Conservation (phyloP, 768 basidiomycete genomes). For the Collybia sordida region DNA sequence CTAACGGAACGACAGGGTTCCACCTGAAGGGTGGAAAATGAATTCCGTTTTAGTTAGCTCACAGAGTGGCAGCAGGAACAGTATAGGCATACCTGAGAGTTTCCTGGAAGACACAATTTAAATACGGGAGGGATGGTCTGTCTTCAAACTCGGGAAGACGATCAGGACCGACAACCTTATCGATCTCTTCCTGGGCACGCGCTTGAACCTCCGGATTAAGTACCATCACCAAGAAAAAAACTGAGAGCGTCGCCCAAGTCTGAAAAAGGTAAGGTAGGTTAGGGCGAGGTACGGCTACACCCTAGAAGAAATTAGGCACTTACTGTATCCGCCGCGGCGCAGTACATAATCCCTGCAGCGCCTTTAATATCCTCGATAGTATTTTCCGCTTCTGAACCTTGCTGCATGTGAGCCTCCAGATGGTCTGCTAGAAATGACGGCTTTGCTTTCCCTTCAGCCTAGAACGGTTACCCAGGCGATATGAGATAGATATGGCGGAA, state of each 20-base stretch:
- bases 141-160: constrained; percentile 25
- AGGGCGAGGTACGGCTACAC: background rate
- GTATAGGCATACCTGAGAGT: constrained; percentile 5
- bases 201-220: constrained; percentile 22
- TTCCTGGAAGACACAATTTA: constrained; percentile 15
- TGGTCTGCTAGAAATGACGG: constrained; percentile 14
- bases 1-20: constrained; percentile 5
- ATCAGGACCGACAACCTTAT: constrained; percentile 19
- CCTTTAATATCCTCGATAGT: constrained; percentile 8
- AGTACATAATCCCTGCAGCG: constrained; percentile 8
- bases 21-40: constrained; percentile 12
- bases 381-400: background rate
- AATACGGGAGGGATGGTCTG: constrained; percentile 17
- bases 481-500: background rate
- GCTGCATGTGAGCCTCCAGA: constrained; percentile 6
- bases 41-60: too few species aligned
- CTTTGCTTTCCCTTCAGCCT: constrained; percentile 10
- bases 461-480: background rate
- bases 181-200: constrained; percentile 28
- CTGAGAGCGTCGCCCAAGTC: constrained; percentile 17
- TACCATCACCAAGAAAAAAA: constrained; percentile 26
- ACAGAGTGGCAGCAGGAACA: background rate
- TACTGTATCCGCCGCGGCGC: constrained; percentile 16
- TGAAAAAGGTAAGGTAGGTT: background rate
- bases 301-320: background rate